Percentiles rank a stretch among this genome's conserved stretches.
These are phyloP conservation scores for Caryopteris hybrid DNA, from an alignment of 305 asterid species.

Conservation along the genomic window DNA sequence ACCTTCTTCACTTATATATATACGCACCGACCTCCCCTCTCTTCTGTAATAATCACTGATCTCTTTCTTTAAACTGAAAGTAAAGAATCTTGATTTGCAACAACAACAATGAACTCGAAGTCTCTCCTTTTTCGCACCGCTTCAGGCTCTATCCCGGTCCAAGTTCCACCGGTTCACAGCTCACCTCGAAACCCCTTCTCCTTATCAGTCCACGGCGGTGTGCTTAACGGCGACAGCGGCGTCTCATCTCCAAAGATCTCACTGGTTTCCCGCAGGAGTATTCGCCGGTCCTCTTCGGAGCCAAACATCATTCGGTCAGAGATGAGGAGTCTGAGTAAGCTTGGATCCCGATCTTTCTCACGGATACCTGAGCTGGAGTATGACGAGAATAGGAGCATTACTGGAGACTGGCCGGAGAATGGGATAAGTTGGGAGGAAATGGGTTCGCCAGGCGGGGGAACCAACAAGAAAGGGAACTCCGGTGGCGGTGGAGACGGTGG, in stretches of 20 bases:
- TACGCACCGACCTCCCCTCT: not conserved
- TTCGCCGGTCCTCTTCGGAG: constrained; percentile 37
- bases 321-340: constrained; percentile 15
- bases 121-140: constrained; percentile 44
- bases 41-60: not conserved
- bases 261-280: constrained; percentile 16
- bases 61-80: not conserved
- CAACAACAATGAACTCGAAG: constrained; percentile 25
- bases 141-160: constrained; percentile 38
- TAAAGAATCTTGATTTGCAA: not conserved
- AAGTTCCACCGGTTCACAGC: not conserved
- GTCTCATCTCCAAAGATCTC: constrained; percentile 3
- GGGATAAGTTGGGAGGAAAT: not conserved
- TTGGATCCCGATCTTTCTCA: constrained; percentile 30
- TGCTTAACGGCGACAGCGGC: no score
- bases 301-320: constrained; percentile 29
- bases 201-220: no score
- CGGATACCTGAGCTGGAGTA: constrained; percentile 34
- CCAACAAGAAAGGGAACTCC: constrained; percentile 31
- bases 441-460: constrained; percentile 39
- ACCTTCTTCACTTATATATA: not conserved
- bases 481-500: constrained; percentile 32
- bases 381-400: no score
- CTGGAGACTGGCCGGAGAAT: no score
- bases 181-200: constrained; percentile 17